Evolutionary conservation across 805 yeast genomes (phyloP), one percentile per base, ranked within the genome.

Genomic region (Starmerella vaccinii): DNA sequence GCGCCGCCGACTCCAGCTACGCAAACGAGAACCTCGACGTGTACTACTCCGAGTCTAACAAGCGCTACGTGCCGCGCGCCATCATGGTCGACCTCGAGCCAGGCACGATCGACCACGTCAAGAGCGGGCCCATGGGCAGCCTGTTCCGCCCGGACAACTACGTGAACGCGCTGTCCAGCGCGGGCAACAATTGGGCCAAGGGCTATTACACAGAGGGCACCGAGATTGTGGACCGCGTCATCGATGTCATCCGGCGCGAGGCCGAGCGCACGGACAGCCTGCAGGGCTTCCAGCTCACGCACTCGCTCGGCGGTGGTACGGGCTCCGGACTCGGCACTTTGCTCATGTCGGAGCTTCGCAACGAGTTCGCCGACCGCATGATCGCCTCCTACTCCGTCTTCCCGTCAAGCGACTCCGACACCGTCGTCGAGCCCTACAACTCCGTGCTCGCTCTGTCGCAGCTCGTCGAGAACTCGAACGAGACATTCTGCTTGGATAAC

Each of bases 151-250:
- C 96, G 27, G 96, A 88, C 66, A 87, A 87, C 71, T 81, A 78
- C 62, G 83, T 88, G 57, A 84, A 79, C 64, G 95, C 95, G 45
- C 94, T 86, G 68, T 78, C 89, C 26, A 84, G 95, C 24, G 96
- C 96, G 1, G 96, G 95, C 62, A 88, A 88, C 64, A 94, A 85
- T 61, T 88, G 96, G 96, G 96, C 96, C 50, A 88, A 87, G 68
- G 96, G 96, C 65, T 92, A 84, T 71, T 88, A 88, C 74, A 88
- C 96, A 34, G 96, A 88, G 69, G 96, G 96, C 61, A 95, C 96
- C 4, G 96, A 88, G 73, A 75, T 88, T 58, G 89, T 85, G 39
- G 95, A 88, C 64, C 77, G 87, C 22, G 95, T 88, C 19, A 70
- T 88, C 75, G 96, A 88, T 59, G 87, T 84, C 32, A 79, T 88